Evolutionary conservation across 2,329 filamentous ascomycete species (phyloP).

Genomic region (Hymenoscyphus albidus): DNA sequence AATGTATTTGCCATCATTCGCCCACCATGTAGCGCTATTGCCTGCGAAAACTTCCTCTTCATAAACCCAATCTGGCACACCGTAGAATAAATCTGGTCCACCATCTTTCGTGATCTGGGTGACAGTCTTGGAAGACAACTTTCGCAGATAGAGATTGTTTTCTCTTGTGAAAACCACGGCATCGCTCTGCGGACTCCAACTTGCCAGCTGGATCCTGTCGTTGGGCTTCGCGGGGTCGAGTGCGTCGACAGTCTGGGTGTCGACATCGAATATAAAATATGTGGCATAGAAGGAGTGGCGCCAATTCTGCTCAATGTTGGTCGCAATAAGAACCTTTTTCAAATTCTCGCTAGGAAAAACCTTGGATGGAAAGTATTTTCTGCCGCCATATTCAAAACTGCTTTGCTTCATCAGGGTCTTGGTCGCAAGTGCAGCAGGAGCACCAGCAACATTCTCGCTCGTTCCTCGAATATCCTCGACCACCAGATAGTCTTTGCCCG

Average conservation of each 20-base stretch:
- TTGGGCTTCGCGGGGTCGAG: constrained; percentile 66
- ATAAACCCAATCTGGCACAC: constrained; percentile 96
- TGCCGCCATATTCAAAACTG: constrained; percentile 57
- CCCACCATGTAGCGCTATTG: constrained; percentile 93
- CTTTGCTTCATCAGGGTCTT: constrained; percentile 71
- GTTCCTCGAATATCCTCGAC: constrained; percentile 77
- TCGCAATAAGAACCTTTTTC: constrained; percentile 80
- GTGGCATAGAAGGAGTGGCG: constrained; percentile 80
- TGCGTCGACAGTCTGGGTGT: constrained; percentile 70
- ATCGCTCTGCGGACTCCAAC: constrained; percentile 85
- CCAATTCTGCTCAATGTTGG: constrained; percentile 72
- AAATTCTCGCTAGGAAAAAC: constrained; percentile 78
- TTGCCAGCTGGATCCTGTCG: constrained; percentile 73
- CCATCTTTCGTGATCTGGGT: constrained; percentile 79
- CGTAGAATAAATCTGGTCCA: constrained; percentile 85
- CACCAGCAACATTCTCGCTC: constrained; percentile 36
- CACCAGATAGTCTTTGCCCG: constrained; percentile 69
- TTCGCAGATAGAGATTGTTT: constrained; percentile 86
- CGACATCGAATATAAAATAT: constrained; percentile 93
- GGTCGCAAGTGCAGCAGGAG: constrained; percentile 44
- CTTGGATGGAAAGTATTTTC: constrained; percentile 52
- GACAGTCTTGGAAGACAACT: constrained; percentile 43
- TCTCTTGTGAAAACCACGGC: constrained; percentile 83
- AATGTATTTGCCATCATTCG: constrained; percentile 79
- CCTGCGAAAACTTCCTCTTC: constrained; percentile 76